Conservation (phyloP, 768 basidiomycete genomes). For the Tricholoma bakamatsutake region DNA sequence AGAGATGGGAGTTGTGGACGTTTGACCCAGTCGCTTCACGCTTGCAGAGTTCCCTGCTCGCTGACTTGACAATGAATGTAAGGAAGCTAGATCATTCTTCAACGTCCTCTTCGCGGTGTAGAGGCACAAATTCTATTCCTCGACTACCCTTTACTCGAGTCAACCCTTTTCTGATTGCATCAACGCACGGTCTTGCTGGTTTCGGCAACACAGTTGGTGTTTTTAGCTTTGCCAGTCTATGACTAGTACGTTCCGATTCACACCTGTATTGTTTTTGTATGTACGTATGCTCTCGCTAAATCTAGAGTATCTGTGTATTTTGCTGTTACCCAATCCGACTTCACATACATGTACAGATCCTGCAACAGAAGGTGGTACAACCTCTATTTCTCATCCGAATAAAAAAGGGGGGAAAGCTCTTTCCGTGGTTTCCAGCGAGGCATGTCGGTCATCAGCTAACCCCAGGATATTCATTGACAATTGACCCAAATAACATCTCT, state of each 20-base stretch:
- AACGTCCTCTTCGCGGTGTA: conserved; percentile 14
- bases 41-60: conserved; percentile 47
- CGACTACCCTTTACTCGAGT: conserved; percentile 80
- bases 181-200: conserved; percentile 56
- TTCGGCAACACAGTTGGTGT: conserved; percentile 76
- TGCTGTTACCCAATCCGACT: background rate
- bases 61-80: conserved; percentile 31
- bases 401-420: background rate
- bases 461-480: background rate
- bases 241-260: background rate
- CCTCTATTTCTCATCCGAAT: background rate
- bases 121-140: conserved; percentile 32
- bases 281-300: background rate
- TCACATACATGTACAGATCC: background rate
- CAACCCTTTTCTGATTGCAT: conserved; percentile 46
- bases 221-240: conserved; percentile 32
- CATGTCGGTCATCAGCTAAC: background rate
- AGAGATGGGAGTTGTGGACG: conserved; percentile 82
- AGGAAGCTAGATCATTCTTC: conserved; percentile 14
- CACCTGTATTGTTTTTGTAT: conserved; percentile 1
- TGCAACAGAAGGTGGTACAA: background rate
- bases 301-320: background rate
- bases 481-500: background rate
- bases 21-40: conserved; percentile 52
- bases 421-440: background rate